Evolutionary conservation across 2,329 filamentous ascomycete genomes (phyloP).

Genomic region (Fusarium globosum): DNA sequence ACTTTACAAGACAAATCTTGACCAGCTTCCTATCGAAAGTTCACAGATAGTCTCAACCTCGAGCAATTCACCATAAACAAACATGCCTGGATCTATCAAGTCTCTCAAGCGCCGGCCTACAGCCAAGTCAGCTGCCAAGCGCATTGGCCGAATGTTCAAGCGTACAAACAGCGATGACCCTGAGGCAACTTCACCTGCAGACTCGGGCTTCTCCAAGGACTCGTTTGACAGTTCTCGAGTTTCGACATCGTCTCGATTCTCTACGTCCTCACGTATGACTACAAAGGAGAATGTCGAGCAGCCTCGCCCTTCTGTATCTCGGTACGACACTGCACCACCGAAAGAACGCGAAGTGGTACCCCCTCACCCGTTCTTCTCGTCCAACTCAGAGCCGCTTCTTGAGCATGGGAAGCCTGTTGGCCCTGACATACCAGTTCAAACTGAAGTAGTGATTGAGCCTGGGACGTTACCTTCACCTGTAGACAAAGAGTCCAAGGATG

Average conservation of each 20-base stretch:
- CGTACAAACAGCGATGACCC: conserved; percentile 25
- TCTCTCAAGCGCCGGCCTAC: conserved; percentile 29
- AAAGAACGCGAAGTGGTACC: background rate
- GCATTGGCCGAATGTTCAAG: conserved; percentile 36
- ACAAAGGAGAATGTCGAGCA: conserved; percentile 25
- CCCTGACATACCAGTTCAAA: background rate
- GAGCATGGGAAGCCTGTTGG: background rate
- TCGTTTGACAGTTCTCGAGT: conserved; percentile 19
- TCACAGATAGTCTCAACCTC: background rate
- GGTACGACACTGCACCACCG: conserved; percentile 19
- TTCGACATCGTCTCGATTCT: conserved; percentile 33
- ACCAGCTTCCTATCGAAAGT: background rate
- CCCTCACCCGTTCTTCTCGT: conserved; percentile 13
- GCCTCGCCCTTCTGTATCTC: conserved; percentile 12
- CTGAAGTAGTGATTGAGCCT: background rate
- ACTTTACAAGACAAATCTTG: background rate
- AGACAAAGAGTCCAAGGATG: background rate
- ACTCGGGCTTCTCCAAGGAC: conserved; percentile 6
- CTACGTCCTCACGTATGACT: conserved; percentile 30
- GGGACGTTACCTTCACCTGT: background rate
- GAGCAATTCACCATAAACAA: background rate
- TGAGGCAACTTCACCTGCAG: background rate
- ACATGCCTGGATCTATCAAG: conserved; percentile 32
- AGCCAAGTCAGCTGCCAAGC: conserved; percentile 35
- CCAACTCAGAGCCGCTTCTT: conserved; percentile 2